These are phyloP conservation scores for Bombardia bombarda DNA, from an alignment of 495 filamentous ascomycete genomes.

Conservation along the genomic window DNA sequence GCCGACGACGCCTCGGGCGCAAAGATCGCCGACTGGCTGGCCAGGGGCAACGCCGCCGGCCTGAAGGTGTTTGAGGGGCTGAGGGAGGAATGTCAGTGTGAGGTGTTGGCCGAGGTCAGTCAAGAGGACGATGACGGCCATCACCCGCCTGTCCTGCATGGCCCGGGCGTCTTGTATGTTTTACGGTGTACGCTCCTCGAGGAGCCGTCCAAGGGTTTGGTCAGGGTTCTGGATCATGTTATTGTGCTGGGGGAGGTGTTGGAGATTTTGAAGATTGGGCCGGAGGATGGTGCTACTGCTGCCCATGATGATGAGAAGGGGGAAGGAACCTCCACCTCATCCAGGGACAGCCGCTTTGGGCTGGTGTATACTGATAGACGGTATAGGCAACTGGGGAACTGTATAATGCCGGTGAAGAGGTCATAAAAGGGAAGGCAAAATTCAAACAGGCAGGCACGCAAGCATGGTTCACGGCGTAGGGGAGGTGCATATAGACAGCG, in stretches of 20 bases:
- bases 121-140: not conserved
- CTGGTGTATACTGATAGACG: slow-evolving; percentile 35
- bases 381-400: slow-evolving; percentile 32
- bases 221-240: slow-evolving; percentile 45
- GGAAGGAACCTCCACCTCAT: no score
- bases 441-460: not conserved
- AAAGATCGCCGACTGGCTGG: slow-evolving; percentile 35
- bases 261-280: slow-evolving; percentile 28
- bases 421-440: not conserved
- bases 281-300: not conserved
- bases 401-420: slow-evolving; percentile 13
- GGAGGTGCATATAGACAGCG: not conserved
- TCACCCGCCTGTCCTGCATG: slow-evolving; percentile 21
- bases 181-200: slow-evolving; percentile 31
- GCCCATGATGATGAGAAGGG: not conserved
- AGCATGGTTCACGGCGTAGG: not conserved
- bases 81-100: slow-evolving; percentile 14
- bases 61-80: slow-evolving; percentile 22
- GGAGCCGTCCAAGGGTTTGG: slow-evolving; percentile 22
- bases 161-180: slow-evolving; percentile 33
- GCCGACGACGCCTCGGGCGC: slow-evolving; percentile 32
- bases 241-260: slow-evolving; percentile 48
- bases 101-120: slow-evolving; percentile 3
- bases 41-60: slow-evolving; percentile 25
- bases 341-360: slow-evolving; percentile 16